These are phyloP conservation scores for Paecilomyces fulvus DNA, from an alignment of 2,329 filamentous ascomycete genomes.

Conservation along the genomic window DNA sequence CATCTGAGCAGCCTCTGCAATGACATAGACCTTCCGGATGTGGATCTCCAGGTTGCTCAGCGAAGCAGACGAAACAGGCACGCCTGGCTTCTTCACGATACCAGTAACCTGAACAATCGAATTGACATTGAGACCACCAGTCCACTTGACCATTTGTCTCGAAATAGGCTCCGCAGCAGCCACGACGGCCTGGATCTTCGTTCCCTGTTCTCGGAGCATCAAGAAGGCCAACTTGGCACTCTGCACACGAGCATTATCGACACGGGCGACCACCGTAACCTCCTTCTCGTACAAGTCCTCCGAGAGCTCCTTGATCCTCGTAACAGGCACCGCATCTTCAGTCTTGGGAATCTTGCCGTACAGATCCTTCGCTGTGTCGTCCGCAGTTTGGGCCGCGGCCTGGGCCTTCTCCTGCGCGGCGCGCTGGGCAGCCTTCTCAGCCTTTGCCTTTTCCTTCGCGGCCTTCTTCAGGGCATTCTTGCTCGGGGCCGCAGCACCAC, in stretches of 20 bases:
- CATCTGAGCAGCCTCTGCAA: slow-evolving; percentile 55
- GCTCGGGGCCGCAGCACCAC: slow-evolving; percentile 45
- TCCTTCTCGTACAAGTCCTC: slow-evolving; percentile 60
- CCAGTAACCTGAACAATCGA: slow-evolving; percentile 75
- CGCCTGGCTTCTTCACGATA: slow-evolving; percentile 68
- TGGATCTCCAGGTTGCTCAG: slow-evolving; percentile 79
- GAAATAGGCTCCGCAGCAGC: slow-evolving; percentile 56
- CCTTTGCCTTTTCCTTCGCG: slow-evolving; percentile 83
- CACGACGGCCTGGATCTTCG: slow-evolving; percentile 75
- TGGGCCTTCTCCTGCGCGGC: slow-evolving; percentile 68
- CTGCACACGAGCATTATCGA: slow-evolving; percentile 83
- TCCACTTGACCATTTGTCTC: slow-evolving; percentile 93
- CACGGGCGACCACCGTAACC: slow-evolving; percentile 68
- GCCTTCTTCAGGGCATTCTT: slow-evolving; percentile 83
- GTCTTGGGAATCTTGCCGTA: slow-evolving; percentile 64
- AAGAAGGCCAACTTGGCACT: slow-evolving; percentile 87
- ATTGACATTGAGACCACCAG: slow-evolving; percentile 64
- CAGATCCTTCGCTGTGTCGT: slow-evolving; percentile 56
- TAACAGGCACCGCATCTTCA: slow-evolving; percentile 52
- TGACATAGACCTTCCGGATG: slow-evolving; percentile 72
- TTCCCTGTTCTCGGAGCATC: slow-evolving; percentile 69
- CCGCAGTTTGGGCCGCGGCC: slow-evolving; percentile 56
- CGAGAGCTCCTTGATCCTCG: slow-evolving; percentile 45
- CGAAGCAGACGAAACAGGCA: slow-evolving; percentile 79
- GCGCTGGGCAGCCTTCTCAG: slow-evolving; percentile 60